Evolutionary conservation across 371 early-diverging fungal genomes (phyloP), one percentile per base, ranked within the genome.

Genomic region (Parasitella parasitica): DNA sequence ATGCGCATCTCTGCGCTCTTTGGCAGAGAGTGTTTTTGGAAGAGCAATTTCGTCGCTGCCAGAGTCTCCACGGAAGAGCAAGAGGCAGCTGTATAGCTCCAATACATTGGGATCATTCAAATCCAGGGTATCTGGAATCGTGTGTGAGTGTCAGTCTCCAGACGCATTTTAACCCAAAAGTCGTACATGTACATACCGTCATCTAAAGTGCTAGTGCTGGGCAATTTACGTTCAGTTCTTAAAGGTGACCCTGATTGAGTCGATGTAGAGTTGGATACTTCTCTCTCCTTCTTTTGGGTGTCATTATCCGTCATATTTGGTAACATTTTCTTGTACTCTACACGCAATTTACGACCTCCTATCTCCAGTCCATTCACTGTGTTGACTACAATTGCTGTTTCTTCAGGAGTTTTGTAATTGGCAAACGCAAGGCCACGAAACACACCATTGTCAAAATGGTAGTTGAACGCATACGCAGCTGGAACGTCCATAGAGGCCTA

Each of bases 351-450:
- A 34, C 93, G 85, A 22, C 93, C 93, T 54, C 82, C 77, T 60
- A 91, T 77, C 32, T 87, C 84, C 34, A 89, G 71, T 7, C 90
- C 89, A 53, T 90, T 89, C 13, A 92, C 75, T 3, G 82, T 77
- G 37, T 81, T 78, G 18, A 91, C 82, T 16, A 88, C 91, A 22
- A 78, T 67, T 51, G 87, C 88, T 1, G 93, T 85, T 67, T 91
- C 91, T 64, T 92, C 87, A 26, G 88, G 81, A 2, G 89, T 87
- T 20, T 86, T 82, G 64, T 89, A 92, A 66, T 92, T 92, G 38
- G 91, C 92, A 83, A 92, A 92, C 1, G 92, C 92, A 53, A 91
- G 77, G 7, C 93, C 93, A 59, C 91, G 83, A 74, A 92, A 92
- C 16, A 89, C 77, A 50, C 89, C 87, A 63, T 88, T 87, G 67